Evolutionary conservation across 768 basidiomycete species (phyloP).

Genomic region (Russula emetica): DNA sequence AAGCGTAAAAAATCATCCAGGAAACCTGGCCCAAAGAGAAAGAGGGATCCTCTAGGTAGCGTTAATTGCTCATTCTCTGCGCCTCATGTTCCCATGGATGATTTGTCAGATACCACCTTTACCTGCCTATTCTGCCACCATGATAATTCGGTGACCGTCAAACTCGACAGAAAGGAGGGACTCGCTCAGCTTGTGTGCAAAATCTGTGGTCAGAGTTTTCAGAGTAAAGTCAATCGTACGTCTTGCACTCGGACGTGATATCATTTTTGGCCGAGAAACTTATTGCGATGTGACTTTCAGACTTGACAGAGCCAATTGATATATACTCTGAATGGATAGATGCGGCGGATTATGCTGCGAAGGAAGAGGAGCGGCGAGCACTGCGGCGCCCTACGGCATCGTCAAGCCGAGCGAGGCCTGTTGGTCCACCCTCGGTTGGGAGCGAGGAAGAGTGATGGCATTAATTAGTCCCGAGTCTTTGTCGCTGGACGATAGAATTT

Average conservation of each 20-base stretch:
- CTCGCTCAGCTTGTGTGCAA: constrained; percentile 75
- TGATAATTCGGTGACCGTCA: constrained; percentile 81
- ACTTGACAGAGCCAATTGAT: constrained; percentile 82
- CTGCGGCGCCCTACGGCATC: constrained; percentile 51
- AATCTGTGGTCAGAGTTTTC: constrained; percentile 82
- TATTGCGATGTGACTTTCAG: constrained; percentile 37
- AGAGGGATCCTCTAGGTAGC: constrained; percentile 70
- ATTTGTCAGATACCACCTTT: constrained; percentile 65
- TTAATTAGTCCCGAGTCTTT: not conserved
- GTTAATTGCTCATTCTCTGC: not conserved
- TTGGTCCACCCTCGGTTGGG: constrained; percentile 35
- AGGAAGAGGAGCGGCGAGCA: constrained; percentile 44
- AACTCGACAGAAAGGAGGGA: constrained; percentile 82
- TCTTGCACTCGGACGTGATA: constrained; percentile 13
- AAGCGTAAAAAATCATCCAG: constrained; percentile 88
- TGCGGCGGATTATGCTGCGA: constrained; percentile 78
- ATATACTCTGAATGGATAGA: constrained; percentile 93
- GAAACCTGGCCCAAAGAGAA: constrained; percentile 65
- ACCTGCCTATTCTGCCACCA: constrained; percentile 89
- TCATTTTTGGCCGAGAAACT: constrained; percentile 25
- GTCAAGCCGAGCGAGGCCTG: constrained; percentile 45
- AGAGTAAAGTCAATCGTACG: constrained; percentile 83
- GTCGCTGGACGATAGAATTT: not conserved
- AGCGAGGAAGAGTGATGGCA: constrained; percentile 48
- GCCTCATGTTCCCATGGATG: constrained; percentile 8